These are phyloP conservation scores for Cubamyces sp. DNA, from an alignment of 768 basidiomycete genomes.

Conservation along the genomic window DNA sequence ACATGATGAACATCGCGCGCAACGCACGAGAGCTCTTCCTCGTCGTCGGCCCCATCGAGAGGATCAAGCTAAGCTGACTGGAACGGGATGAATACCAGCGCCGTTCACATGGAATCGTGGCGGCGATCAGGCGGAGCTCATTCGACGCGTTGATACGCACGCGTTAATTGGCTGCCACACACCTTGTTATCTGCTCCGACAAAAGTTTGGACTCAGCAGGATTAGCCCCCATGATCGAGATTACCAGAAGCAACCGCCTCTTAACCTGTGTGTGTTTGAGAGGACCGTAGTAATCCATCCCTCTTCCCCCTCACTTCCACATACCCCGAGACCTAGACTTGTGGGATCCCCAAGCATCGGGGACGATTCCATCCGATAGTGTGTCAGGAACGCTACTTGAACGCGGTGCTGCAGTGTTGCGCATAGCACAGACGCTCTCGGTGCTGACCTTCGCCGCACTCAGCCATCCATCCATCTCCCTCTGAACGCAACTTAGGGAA, in stretches of 20 bases:
- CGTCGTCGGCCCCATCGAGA: slow-evolving; percentile 1
- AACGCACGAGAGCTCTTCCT: background rate
- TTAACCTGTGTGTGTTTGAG: too few species aligned
- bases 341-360: too few species aligned
- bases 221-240: background rate
- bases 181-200: background rate
- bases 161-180: slow-evolving; percentile 2
- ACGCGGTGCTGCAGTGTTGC: too few species aligned
- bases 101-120: background rate
- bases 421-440: too few species aligned
- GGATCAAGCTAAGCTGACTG: background rate
- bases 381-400: too few species aligned
- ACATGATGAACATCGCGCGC: background rate
- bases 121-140: background rate
- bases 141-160: background rate
- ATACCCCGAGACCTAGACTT: too few species aligned
- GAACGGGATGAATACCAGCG: background rate
- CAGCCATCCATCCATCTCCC: too few species aligned
- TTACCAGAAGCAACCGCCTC: too few species aligned
- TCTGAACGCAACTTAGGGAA: too few species aligned
- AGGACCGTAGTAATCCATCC: too few species aligned
- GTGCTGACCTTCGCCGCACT: too few species aligned
- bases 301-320: too few species aligned
- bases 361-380: slow-evolving; percentile 12
- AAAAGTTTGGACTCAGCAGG: background rate